phyloP scores from a whole-genome alignment of 169 alveolate species.

The Plasmodium gonderi region DNA sequence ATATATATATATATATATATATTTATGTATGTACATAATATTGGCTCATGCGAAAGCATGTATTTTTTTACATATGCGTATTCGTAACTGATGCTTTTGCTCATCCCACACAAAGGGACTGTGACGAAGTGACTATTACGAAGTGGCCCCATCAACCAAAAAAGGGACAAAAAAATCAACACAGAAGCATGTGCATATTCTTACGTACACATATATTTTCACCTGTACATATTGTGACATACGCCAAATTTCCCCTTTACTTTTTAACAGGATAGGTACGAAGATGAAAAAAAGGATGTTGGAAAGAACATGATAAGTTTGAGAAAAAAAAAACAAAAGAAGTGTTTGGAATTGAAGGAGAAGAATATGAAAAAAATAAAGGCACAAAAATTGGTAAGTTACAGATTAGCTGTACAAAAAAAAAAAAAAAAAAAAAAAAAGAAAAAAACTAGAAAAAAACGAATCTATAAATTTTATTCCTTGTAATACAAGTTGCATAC shows the following conservation, averaged over 20 bases:
- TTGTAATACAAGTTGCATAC: too few relatives aligned
- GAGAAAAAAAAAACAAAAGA: slow-evolving; percentile 4
- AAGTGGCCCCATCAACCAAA: too few relatives aligned
- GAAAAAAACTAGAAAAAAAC: too few relatives aligned
- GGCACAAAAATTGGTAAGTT: slow-evolving; percentile 49
- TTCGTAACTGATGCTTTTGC: too few relatives aligned
- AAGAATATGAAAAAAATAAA: slow-evolving; percentile 13
- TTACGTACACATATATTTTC: neutral
- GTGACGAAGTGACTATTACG: too few relatives aligned
- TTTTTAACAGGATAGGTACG: slow-evolving; percentile 56
- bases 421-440: neutral
- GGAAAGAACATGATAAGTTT: slow-evolving; percentile 41
- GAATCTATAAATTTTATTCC: too few relatives aligned
- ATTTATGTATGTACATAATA: neutral
- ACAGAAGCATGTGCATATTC: too few relatives aligned
- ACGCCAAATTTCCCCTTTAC: neutral
- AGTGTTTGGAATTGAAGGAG: neutral
- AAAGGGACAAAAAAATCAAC: neutral
- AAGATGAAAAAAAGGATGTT: slow-evolving; percentile 30
- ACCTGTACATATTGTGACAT: too few relatives aligned
- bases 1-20: slow-evolving; percentile 12
- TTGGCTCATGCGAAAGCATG: too few relatives aligned
- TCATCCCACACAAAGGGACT: too few relatives aligned
- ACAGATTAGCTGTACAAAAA: neutral
- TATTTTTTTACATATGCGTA: too few relatives aligned